Conservation (phyloP, 352 stramenopile genomes). For the Phytophthora melonis region DNA sequence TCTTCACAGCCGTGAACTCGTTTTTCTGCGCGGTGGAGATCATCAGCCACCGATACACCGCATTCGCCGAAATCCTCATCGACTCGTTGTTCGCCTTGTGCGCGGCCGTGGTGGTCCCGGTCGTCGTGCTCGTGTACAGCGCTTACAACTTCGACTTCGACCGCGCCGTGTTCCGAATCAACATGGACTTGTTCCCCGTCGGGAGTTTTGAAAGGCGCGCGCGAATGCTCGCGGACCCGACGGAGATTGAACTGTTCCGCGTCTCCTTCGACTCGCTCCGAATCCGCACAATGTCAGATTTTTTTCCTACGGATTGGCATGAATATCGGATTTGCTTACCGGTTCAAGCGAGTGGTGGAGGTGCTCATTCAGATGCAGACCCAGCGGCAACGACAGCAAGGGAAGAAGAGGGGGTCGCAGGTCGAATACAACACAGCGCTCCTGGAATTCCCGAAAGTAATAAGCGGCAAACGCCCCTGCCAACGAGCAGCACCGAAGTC, state of each 20-base stretch:
- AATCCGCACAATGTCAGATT: slow-evolving; percentile 30
- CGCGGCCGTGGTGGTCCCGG: slow-evolving; percentile 40
- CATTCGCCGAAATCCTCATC: slow-evolving; percentile 45
- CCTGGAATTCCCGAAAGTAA: not conserved
- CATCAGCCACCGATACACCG: slow-evolving; percentile 25
- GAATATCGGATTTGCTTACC: slow-evolving; percentile 49
- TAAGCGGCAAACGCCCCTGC: not conserved
- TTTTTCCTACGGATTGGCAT: slow-evolving; percentile 48
- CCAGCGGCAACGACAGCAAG: slow-evolving; percentile 4
- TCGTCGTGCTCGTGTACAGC: slow-evolving; percentile 36
- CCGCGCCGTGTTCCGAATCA: slow-evolving; percentile 32
- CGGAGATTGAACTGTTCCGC: slow-evolving; percentile 39
- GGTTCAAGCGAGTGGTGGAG: slow-evolving; percentile 49
- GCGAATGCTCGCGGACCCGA: slow-evolving; percentile 37
- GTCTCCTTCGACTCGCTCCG: slow-evolving; percentile 47
- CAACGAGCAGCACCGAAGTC: slow-evolving; percentile 34
- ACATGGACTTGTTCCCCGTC: slow-evolving; percentile 28
- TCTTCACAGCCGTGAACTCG: slow-evolving; percentile 36
- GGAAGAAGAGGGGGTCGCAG: not conserved
- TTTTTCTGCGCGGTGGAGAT: slow-evolving; percentile 35
- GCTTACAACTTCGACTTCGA: slow-evolving; percentile 43
- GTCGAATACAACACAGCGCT: too few relatives aligned
- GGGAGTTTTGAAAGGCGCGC: slow-evolving; percentile 49
- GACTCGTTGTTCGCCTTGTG: slow-evolving; percentile 52
- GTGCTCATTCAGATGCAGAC: slow-evolving; percentile 34